These are phyloP conservation scores for Rhodotorula sp. DNA, from an alignment of 1,284 basidiomycete species.

Conservation along the genomic window DNA sequence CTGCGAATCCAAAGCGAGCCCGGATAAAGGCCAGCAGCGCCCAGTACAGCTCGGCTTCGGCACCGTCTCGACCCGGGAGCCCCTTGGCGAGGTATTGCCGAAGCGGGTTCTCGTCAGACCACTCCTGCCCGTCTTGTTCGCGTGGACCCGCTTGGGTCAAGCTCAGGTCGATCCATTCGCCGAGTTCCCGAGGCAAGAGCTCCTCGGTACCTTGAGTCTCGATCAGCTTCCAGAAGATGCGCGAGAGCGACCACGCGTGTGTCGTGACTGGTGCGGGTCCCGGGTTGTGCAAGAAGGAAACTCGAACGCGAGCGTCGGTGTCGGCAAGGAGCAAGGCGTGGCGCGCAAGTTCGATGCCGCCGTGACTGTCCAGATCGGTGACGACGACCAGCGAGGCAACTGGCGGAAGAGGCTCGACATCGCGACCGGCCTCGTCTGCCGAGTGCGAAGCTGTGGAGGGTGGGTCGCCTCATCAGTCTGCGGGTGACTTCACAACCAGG, in stretches of 20 bases:
- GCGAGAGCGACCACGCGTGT: constrained; percentile 17
- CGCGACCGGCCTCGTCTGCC: constrained; percentile 34
- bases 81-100: constrained; percentile 5
- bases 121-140: neutral
- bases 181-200: constrained; percentile 19
- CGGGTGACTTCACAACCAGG: constrained; percentile 11
- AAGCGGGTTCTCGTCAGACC: constrained; percentile 23
- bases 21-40: constrained; percentile 27
- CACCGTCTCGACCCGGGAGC: neutral
- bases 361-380: constrained; percentile 70
- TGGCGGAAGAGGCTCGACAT: constrained; percentile 31
- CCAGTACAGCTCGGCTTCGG: constrained; percentile 25
- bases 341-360: constrained; percentile 60
- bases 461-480: constrained; percentile 1
- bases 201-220: constrained; percentile 1
- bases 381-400: constrained; percentile 63
- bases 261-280: neutral
- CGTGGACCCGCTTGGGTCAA: constrained; percentile 6
- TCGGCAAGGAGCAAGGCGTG: constrained; percentile 63
- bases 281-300: constrained; percentile 35
- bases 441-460: constrained; percentile 45
- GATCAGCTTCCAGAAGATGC: constrained; percentile 16
- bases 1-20: constrained; percentile 55
- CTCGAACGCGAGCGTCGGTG: constrained; percentile 22
- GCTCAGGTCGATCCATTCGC: constrained; percentile 21